Base-by-base conservation (phyloP, 169 alveolate species). In the Cyclospora cayetanensis region DNA sequence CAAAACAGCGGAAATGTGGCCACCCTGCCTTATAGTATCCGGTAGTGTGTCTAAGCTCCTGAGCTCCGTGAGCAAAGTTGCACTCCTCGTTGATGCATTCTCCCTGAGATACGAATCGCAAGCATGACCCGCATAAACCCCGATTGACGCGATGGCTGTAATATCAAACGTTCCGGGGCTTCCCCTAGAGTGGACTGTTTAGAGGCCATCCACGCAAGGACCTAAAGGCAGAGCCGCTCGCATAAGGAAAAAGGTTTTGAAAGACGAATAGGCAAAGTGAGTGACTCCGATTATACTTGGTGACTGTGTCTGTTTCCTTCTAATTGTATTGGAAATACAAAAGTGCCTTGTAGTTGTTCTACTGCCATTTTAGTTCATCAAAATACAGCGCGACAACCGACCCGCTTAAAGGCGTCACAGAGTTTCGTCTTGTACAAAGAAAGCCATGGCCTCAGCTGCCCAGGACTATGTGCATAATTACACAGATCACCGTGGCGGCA, bases 11-110 rank as follows among this genome's bases (percentile, higher is more conserved):
- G 77, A 35, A 15, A 37, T 34, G 52, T 7, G 11, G 31, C 35
- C 35, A n/a, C 5, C 31, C 9, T 25, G n/a, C 43, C 42, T 74
- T 74, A 65, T 74, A 74, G 65, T 74, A 74, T 34, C 65, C 86
- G 22, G 86, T n/a, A 1, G 86, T 74, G 65, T 42, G 66, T 35
- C 86, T 34, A 60, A 74, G 65, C 65, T 74, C 86, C 42, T 43
- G 34, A 18, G 86, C 86, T 37, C 86, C 86, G 35, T 74, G 86
- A 0, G 86, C 86, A 25, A 74, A 74, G 2, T 74, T 74, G 86
- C 86, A 74, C 37, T 74, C 86, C 22, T 74, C 65, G 86, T 74
- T 74, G 65, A 42, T 25, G 22, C 86, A 74, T 22, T 39, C 86
- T 2, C 86, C 86, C 86, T 74, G 35, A 0, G 37, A 31, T 0